Conservation (phyloP, 495 filamentous ascomycete species). For the Tuber umbilicatum region DNA sequence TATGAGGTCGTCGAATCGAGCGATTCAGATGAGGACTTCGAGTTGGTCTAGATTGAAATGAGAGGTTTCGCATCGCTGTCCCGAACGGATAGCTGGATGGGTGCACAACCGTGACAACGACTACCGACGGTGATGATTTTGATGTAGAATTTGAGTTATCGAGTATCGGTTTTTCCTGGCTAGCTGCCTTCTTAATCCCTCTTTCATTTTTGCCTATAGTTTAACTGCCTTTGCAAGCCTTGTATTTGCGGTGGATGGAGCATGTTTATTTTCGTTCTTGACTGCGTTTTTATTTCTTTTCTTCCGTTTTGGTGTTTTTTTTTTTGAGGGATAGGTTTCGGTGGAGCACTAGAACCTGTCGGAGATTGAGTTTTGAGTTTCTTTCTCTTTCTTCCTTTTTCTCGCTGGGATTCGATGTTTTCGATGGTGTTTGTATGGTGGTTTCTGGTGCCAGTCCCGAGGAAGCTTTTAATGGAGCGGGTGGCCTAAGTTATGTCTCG, state of each 20-base stretch:
- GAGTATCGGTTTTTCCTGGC: neutral
- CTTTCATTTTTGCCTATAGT: neutral
- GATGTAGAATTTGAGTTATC: neutral
- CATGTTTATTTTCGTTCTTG: neutral
- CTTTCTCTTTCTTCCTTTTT: neutral
- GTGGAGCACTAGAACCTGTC: neutral
- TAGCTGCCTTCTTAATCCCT: neutral
- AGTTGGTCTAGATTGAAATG: conserved; percentile 25
- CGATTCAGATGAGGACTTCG: conserved; percentile 38
- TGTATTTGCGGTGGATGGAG: neutral
- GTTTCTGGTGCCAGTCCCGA: neutral
- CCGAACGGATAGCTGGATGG: neutral
- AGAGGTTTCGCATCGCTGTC: neutral
- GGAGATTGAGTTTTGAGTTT: neutral
- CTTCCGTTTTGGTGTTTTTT: neutral
- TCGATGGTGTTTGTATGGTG: neutral
- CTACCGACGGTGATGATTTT: neutral
- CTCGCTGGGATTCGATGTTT: neutral
- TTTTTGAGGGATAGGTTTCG: conserved; percentile 8
- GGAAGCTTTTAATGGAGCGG: neutral
- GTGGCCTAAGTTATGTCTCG: neutral
- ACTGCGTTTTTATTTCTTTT: conserved; percentile 18
- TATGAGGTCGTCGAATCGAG: conserved; percentile 36
- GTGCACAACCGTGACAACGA: neutral
- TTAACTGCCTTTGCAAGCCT: neutral